Conservation (phyloP, 768 basidiomycete species). For the Kwoniella sp. region DNA sequence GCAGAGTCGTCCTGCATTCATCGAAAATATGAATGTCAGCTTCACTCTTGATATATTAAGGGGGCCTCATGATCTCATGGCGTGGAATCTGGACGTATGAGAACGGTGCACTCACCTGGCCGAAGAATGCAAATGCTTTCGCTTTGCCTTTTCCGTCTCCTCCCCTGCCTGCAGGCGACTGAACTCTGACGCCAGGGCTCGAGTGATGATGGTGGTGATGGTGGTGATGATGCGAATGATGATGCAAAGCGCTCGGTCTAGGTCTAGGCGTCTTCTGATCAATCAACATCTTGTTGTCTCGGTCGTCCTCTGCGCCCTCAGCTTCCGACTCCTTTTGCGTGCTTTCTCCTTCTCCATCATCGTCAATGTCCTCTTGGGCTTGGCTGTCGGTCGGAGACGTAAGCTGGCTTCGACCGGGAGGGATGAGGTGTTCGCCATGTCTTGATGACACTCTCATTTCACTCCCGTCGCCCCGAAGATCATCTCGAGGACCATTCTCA, state of each 20-base stretch:
- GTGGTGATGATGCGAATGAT: slow-evolving; percentile 18
- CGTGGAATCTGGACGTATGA: not conserved
- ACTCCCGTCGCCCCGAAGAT: slow-evolving; percentile 59
- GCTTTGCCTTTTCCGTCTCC: slow-evolving; percentile 30
- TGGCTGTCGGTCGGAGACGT: slow-evolving; percentile 7
- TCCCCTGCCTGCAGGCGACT: slow-evolving; percentile 6
- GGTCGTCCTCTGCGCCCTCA: not conserved
- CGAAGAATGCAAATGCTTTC: slow-evolving; percentile 56
- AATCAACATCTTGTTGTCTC: not conserved
- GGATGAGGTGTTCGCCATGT: slow-evolving; percentile 39
- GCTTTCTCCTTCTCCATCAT: not conserved
- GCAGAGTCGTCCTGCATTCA: slow-evolving; percentile 46
- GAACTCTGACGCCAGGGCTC: slow-evolving; percentile 1
- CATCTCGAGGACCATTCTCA: slow-evolving; percentile 63
- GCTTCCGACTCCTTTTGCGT: not conserved
- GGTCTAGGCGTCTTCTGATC: slow-evolving; percentile 20
- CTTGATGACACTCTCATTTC: slow-evolving; percentile 26
- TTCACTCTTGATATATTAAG: no score
- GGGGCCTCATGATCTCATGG: not conserved
- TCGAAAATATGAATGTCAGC: slow-evolving; percentile 11
- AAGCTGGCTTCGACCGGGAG: slow-evolving; percentile 22
- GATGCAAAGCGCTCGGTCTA: not conserved
- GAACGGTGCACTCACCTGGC: slow-evolving; percentile 44
- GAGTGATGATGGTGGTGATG: slow-evolving; percentile 27
- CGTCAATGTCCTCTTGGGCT: not conserved